Evolutionary conservation across 116 monocot species (phyloP).

Genomic region (Phalaenopsis hybrid): DNA sequence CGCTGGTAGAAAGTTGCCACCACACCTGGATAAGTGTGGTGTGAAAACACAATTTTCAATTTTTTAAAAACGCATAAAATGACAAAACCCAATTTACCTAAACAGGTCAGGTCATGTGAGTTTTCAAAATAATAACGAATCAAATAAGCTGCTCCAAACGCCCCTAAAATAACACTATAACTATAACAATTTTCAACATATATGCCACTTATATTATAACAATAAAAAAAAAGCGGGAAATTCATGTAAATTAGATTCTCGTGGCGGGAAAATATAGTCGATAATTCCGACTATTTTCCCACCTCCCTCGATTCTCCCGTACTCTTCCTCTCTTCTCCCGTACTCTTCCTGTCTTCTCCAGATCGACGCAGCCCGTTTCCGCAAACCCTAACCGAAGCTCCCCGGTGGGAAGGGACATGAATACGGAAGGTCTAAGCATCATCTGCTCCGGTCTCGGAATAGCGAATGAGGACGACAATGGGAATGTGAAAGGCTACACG

Average conservation of each 20-base stretch:
- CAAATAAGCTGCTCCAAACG: too few species aligned
- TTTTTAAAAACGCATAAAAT: too few species aligned
- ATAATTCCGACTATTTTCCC: background rate
- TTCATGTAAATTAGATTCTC: background rate
- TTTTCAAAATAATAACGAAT: too few species aligned
- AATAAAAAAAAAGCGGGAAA: background rate
- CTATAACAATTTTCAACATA: too few species aligned
- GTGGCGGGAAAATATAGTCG: background rate
- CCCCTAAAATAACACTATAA: too few species aligned
- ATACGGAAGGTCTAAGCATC: slow-evolving; percentile 48
- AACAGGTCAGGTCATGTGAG: too few species aligned
- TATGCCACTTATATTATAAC: too few species aligned
- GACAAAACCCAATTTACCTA: too few species aligned
- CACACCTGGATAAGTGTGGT: too few species aligned
- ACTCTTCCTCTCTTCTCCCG: background rate
- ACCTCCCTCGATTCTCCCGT: too few species aligned
- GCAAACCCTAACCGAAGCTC: background rate
- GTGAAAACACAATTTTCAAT: too few species aligned
- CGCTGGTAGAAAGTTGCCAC: too few species aligned
- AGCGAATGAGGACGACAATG: slow-evolving; percentile 63
- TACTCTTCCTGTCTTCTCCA: background rate
- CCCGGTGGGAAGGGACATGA: slow-evolving; percentile 26
- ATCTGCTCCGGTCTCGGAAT: slow-evolving; percentile 60
- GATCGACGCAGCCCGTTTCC: background rate
- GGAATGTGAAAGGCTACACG: slow-evolving; percentile 43